These are phyloP conservation scores for Tricholoma hemisulphureum DNA, from an alignment of 768 basidiomycete species.

Conservation along the genomic window DNA sequence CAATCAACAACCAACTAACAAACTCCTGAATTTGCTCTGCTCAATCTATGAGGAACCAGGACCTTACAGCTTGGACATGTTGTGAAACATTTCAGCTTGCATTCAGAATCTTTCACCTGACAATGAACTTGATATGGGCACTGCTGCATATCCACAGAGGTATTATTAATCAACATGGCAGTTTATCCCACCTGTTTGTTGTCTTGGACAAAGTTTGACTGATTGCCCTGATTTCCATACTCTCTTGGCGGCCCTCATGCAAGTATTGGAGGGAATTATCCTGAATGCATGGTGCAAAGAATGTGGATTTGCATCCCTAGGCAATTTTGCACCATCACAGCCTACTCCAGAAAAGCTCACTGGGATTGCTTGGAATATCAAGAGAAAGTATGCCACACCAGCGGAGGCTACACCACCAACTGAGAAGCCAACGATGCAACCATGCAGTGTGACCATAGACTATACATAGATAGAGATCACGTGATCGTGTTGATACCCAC, in stretches of 20 bases:
- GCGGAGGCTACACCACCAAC: too few species aligned
- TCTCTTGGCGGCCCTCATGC: conserved; percentile 13
- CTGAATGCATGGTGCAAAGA: conserved; percentile 28
- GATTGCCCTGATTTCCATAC: conserved; percentile 38
- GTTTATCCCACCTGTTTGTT: conserved; percentile 28
- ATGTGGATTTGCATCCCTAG: conserved; percentile 13
- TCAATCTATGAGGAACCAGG: conserved; percentile 12
- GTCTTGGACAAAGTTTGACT: conserved; percentile 28
- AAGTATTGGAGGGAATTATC: conserved; percentile 32
- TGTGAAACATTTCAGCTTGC: conserved; percentile 23
- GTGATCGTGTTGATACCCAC: too few species aligned
- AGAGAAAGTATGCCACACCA: conserved; percentile 24
- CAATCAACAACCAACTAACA: conserved; percentile 30
- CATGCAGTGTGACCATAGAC: too few species aligned
- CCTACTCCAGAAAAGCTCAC: conserved; percentile 22
- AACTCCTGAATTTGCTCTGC: conserved; percentile 21
- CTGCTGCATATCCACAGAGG: conserved; percentile 30
- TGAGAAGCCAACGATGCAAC: too few species aligned
- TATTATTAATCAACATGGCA: conserved; percentile 19
- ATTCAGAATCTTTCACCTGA: conserved; percentile 32
- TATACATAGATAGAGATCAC: too few species aligned
- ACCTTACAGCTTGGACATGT: conserved; percentile 22
- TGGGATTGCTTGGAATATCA: conserved; percentile 17
- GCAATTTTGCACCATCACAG: conserved; percentile 22
- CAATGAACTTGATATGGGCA: conserved; percentile 35